phyloP scores from a whole-genome alignment of 2,329 filamentous ascomycete species.

The Talaromyces rugulosus region DNA sequence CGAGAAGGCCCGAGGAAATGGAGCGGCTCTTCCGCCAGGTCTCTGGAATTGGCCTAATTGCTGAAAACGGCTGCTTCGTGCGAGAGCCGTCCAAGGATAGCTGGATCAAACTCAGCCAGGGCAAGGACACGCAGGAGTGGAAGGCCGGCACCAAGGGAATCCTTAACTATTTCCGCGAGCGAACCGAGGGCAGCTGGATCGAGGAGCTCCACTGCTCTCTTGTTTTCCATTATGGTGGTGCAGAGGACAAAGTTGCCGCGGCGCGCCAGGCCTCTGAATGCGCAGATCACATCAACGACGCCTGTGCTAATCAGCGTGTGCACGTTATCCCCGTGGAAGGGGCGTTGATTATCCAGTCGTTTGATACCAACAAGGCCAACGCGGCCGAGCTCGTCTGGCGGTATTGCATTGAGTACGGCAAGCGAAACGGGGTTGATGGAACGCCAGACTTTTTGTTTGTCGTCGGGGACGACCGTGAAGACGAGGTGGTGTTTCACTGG shows the following conservation, averaged over 20 bases:
- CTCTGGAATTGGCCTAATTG: constrained; percentile 80
- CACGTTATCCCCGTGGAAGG: constrained; percentile 78
- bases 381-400: constrained; percentile 72
- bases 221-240: constrained; percentile 83
- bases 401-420: constrained; percentile 55
- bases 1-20: constrained; percentile 79
- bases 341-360: constrained; percentile 77
- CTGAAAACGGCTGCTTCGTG: constrained; percentile 91
- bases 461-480: constrained; percentile 84
- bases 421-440: constrained; percentile 32
- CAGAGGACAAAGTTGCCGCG: constrained; percentile 71
- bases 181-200: constrained; percentile 80
- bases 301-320: constrained; percentile 76
- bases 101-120: constrained; percentile 77
- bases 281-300: constrained; percentile 91
- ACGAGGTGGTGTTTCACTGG: constrained; percentile 93
- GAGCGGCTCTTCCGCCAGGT: constrained; percentile 81
- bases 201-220: constrained; percentile 90
- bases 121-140: constrained; percentile 68
- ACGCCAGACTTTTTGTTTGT: constrained; percentile 81
- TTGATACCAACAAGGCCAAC: constrained; percentile 82
- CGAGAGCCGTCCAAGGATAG: constrained; percentile 63
- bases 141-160: constrained; percentile 79
- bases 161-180: constrained; percentile 82
- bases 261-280: constrained; percentile 81